Evolutionary conservation across 2,329 filamentous ascomycete species (phyloP).

Genomic region (Zarea fungicola): DNA sequence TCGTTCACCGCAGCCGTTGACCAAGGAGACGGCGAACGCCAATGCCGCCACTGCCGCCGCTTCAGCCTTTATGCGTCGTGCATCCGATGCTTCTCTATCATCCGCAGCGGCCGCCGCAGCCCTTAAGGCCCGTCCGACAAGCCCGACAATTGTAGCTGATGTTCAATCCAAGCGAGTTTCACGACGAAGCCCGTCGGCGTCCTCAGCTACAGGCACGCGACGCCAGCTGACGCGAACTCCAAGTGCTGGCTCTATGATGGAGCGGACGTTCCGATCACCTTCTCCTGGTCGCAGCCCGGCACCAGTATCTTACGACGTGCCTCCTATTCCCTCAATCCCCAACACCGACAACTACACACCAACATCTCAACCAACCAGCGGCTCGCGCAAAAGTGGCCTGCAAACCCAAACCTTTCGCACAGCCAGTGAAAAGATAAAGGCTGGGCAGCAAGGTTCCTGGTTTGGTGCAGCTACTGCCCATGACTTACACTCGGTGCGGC

Average conservation of each 20-base stretch:
- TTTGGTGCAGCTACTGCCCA: constrained; percentile 41
- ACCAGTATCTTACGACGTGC: constrained; percentile 44
- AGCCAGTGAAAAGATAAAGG: constrained; percentile 47
- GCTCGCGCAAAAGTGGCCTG: constrained; percentile 31
- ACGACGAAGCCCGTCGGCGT: constrained; percentile 66
- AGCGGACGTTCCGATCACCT: constrained; percentile 78
- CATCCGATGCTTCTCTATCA: constrained; percentile 60
- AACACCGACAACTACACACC: constrained; percentile 31
- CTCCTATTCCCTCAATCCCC: constrained; percentile 73
- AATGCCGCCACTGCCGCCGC: constrained; percentile 75
- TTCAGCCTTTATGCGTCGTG: constrained; percentile 70
- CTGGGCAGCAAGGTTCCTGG: constrained; percentile 40
- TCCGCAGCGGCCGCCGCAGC: constrained; percentile 83
- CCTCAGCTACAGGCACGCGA: constrained; percentile 55
- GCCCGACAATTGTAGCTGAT: constrained; percentile 73
- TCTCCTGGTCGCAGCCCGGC: constrained; percentile 50
- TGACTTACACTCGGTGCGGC: constrained; percentile 40
- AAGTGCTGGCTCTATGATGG: constrained; percentile 79
- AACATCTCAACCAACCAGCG: constrained; percentile 19
- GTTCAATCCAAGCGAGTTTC: constrained; percentile 83
- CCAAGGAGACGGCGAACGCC: constrained; percentile 59
- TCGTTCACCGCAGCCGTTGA: constrained; percentile 50
- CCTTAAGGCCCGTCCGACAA: constrained; percentile 69
- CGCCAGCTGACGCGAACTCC: constrained; percentile 55
- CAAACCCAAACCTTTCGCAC: constrained; percentile 46